Evolutionary conservation across 2,329 filamentous ascomycete species (phyloP).

Genomic region (Blumeria graminis): DNA sequence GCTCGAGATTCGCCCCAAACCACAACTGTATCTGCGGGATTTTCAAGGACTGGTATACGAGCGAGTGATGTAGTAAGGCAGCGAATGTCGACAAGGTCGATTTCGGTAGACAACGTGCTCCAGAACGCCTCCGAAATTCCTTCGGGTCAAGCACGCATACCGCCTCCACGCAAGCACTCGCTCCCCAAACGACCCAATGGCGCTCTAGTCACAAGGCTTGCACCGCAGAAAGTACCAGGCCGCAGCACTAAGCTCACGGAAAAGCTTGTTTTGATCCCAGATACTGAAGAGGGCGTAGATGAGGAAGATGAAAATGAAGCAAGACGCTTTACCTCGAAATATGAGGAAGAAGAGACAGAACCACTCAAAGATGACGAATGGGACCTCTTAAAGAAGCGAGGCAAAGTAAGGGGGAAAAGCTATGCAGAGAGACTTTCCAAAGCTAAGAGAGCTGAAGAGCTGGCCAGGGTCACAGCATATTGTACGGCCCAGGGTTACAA

Average conservation of each 20-base stretch:
- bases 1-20: constrained; percentile 22
- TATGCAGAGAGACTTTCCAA: constrained; percentile 89
- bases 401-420: constrained; percentile 49
- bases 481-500: constrained; percentile 90
- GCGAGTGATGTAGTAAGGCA: constrained; percentile 12
- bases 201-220: constrained; percentile 18
- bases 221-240: constrained; percentile 39
- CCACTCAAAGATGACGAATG: constrained; percentile 46
- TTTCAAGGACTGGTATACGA: constrained; percentile 15
- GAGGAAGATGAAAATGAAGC: constrained; percentile 33
- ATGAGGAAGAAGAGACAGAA: constrained; percentile 34
- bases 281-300: constrained; percentile 39
- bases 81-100: constrained; percentile 40
- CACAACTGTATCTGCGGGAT: constrained; percentile 13
- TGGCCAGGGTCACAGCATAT: constrained; percentile 81
- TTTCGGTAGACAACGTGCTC: constrained; percentile 83
- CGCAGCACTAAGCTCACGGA: constrained; percentile 86
- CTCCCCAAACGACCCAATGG: constrained; percentile 23
- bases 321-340: constrained; percentile 19
- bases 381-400: constrained; percentile 36
- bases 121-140: constrained; percentile 88
- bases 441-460: constrained; percentile 59
- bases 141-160: constrained; percentile 66
- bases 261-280: constrained; percentile 85
- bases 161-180: constrained; percentile 26